phyloP scores from a whole-genome alignment of 768 basidiomycete species.

The Suillus bovinus region DNA sequence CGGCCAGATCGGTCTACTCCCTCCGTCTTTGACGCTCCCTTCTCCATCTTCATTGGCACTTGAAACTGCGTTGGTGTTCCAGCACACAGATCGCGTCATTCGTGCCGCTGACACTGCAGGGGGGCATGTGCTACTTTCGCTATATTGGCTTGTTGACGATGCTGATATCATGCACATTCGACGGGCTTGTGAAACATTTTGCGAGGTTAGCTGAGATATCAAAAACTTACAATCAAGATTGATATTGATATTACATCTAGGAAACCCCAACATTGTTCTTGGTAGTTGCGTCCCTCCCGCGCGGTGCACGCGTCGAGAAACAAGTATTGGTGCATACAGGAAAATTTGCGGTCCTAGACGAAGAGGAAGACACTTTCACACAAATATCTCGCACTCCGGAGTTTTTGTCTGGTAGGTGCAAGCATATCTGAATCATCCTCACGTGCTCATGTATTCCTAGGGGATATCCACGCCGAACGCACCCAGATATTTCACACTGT shows the following conservation, averaged over 20 bases:
- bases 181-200: conserved; percentile 33
- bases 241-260: conserved; percentile 7
- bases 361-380: conserved; percentile 46
- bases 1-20: conserved; percentile 92
- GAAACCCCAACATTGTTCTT: conserved; percentile 56
- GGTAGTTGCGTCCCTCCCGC: conserved; percentile 65
- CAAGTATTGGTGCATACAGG: conserved; percentile 76
- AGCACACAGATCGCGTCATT: conserved; percentile 76
- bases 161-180: conserved; percentile 42
- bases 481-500: conserved; percentile 36
- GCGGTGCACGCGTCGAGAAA: conserved; percentile 72
- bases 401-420: conserved; percentile 41
- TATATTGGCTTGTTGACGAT: conserved; percentile 68
- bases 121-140: conserved; percentile 60
- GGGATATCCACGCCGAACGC: neutral
- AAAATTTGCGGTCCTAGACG: conserved; percentile 42
- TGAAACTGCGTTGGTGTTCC: conserved; percentile 75
- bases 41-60: conserved; percentile 42
- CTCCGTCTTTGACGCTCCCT: conserved; percentile 69
- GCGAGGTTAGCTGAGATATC: conserved; percentile 19
- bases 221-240: neutral
- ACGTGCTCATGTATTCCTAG: neutral
- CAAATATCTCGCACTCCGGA: conserved; percentile 37
- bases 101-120: conserved; percentile 55
- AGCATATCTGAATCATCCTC: neutral